phyloP scores from a whole-genome alignment of 441 rosid genomes.

The Populus hybrid region DNA sequence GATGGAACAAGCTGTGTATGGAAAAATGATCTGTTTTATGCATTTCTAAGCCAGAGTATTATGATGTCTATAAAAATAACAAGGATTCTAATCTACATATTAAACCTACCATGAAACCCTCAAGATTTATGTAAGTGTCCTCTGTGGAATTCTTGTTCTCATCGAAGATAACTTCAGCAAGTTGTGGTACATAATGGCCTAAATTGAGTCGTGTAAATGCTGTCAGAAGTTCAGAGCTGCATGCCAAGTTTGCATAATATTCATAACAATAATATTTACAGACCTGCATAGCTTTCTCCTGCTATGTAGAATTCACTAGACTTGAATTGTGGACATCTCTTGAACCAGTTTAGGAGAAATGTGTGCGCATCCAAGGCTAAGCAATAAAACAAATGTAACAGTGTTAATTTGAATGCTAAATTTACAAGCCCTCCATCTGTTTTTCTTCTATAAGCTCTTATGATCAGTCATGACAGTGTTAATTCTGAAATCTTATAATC shows the following conservation, averaged over 20 bases:
- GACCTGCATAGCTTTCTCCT: constrained; percentile 31
- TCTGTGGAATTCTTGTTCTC: constrained; percentile 25
- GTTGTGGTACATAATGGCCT: constrained; percentile 51
- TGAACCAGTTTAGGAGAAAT: constrained; percentile 28
- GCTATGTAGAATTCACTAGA: constrained; percentile 22
- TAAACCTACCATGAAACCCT: constrained; percentile 35
- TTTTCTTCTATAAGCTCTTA: too few relatives aligned
- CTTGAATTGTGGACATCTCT: constrained; percentile 18
- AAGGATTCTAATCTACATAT: background rate
- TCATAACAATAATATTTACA: too few relatives aligned
- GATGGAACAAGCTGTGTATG: background rate
- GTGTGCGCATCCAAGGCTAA: background rate
- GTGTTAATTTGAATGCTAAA: too few relatives aligned
- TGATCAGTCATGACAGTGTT: too few relatives aligned
- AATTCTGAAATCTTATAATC: too few relatives aligned
- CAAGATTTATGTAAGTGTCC: constrained; percentile 31
- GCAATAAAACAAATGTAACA: too few relatives aligned
- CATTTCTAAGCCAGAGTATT: too few relatives aligned
- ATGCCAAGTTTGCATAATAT: background rate
- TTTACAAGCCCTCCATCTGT: too few relatives aligned
- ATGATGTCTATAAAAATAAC: background rate
- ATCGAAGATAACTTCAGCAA: constrained; percentile 35
- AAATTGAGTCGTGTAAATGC: background rate
- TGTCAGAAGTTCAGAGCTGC: background rate
- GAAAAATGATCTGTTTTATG: too few relatives aligned